A percentile compares a stretch with the other conserved stretches of the same genome.
These are phyloP conservation scores for Pseudomassariella vexata DNA, from an alignment of 2,329 filamentous ascomycete genomes.

Conservation along the genomic window DNA sequence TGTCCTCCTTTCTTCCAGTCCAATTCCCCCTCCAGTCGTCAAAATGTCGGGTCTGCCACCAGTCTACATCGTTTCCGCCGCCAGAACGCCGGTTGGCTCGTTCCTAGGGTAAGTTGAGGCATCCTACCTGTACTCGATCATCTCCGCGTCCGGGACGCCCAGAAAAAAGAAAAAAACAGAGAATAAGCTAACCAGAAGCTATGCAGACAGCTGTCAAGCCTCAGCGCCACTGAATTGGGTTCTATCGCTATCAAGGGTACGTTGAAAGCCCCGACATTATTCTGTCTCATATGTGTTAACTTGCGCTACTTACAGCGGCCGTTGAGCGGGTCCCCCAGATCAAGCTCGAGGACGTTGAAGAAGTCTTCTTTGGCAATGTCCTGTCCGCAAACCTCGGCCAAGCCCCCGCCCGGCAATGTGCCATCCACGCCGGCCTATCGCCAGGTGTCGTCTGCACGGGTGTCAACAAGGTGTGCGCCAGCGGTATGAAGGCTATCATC, in stretches of 20 bases:
- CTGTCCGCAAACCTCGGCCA: constrained; percentile 93
- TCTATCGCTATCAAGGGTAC: constrained; percentile 87
- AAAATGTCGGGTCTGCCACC: constrained; percentile 75
- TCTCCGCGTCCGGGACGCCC: no score
- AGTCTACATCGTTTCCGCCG: constrained; percentile 93
- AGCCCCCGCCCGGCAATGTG: constrained; percentile 92
- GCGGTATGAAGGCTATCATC: constrained; percentile 88
- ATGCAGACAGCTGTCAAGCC: constrained; percentile 75
- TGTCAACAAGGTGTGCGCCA: constrained; percentile 99
- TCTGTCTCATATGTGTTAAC: background rate
- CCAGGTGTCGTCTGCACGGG: constrained; percentile 81
- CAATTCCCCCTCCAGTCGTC: constrained; percentile 12
- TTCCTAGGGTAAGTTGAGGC: constrained; percentile 72
- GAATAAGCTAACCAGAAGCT: constrained; percentile 16
- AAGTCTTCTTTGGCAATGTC: constrained; percentile 98
- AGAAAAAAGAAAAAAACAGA: constrained; percentile 3
- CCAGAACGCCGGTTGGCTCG: constrained; percentile 84
- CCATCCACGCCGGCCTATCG: constrained; percentile 79
- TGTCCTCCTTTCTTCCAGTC: background rate
- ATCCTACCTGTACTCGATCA: constrained; percentile 7
- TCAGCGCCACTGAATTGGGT: constrained; percentile 81
- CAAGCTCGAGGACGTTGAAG: constrained; percentile 84
- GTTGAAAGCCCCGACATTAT: constrained; percentile 12
- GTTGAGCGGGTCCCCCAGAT: constrained; percentile 81
- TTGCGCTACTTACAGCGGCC: constrained; percentile 46